Evolutionary conservation across 1,284 basidiomycete genomes (phyloP).

Genomic region (Heterobasidion occidentale): DNA sequence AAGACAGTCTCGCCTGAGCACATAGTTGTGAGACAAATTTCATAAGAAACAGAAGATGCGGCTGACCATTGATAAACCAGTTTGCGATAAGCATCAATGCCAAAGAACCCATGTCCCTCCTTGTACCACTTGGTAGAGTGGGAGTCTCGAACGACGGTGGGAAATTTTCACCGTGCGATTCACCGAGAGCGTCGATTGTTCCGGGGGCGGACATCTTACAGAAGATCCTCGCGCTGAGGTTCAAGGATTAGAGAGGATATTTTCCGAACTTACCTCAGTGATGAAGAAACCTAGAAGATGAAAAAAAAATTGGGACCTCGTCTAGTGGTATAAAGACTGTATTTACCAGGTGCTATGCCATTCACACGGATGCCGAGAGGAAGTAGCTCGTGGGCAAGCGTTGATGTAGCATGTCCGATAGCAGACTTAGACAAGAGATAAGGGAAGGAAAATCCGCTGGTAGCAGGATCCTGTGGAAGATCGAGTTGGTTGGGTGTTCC

Average conservation of each 20-base stretch:
- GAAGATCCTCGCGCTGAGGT: neutral
- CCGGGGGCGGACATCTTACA: conserved; percentile 25
- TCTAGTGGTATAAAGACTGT: neutral
- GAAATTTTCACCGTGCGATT: conserved; percentile 18
- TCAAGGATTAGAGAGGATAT: neutral
- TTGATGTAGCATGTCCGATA: conserved; percentile 38
- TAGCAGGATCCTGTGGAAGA: conserved; percentile 28
- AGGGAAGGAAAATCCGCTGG: conserved; percentile 32
- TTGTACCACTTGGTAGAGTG: conserved; percentile 27
- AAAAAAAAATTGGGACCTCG: neutral
- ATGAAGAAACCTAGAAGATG: conserved; percentile 20
- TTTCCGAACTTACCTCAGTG: conserved; percentile 10
- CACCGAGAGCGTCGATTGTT: conserved; percentile 22
- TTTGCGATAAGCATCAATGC: conserved; percentile 40
- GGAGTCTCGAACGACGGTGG: conserved; percentile 26
- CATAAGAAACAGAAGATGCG: neutral
- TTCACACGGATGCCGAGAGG: conserved; percentile 50
- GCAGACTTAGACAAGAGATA: conserved; percentile 45
- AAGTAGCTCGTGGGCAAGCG: conserved; percentile 42
- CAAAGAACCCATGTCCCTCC: conserved; percentile 36
- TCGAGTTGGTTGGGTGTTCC: neutral
- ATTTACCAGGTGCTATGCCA: conserved; percentile 39
- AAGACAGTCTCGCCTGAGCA: conserved; percentile 37
- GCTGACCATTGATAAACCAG: conserved; percentile 34
- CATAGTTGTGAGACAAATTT: too few species aligned